phyloP scores from a whole-genome alignment of 768 basidiomycete species.

The Multifurca ochricompacta region DNA sequence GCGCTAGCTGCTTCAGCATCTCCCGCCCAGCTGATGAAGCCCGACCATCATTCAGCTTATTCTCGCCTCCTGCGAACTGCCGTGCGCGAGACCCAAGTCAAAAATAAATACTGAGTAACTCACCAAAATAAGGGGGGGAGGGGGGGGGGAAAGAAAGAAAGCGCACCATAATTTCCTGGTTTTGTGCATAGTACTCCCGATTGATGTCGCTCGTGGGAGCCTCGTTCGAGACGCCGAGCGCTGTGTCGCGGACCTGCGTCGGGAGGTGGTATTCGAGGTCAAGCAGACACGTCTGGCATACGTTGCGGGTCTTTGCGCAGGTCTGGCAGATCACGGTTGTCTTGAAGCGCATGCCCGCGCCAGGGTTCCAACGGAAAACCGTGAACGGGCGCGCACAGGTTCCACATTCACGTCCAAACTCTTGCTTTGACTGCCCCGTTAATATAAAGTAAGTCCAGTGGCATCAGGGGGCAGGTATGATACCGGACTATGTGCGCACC shows the following conservation, averaged over 20 bases:
- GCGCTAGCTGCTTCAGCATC: conserved; percentile 91
- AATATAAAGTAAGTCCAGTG: neutral
- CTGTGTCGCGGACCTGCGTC: conserved; percentile 95
- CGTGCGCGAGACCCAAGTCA: neutral
- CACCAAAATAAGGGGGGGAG: neutral
- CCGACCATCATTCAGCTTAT: conserved; percentile 50
- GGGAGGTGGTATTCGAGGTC: conserved; percentile 96
- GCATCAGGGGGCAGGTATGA: neutral
- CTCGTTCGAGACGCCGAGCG: conserved; percentile 72
- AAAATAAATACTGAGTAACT: neutral
- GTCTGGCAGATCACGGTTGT: conserved; percentile 97
- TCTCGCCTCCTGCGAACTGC: conserved; percentile 66
- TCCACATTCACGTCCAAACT: conserved; percentile 92
- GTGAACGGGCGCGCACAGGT: conserved; percentile 96
- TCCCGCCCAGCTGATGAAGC: conserved; percentile 84
- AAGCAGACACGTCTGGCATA: conserved; percentile 95
- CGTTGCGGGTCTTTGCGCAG: conserved; percentile 91
- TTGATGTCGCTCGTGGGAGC: conserved; percentile 98
- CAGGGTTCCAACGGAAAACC: conserved; percentile 98
- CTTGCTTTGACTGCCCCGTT: conserved; percentile 90
- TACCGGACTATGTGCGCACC: conserved; percentile 41
- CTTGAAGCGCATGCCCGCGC: conserved; percentile 88
- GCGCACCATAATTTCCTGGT: conserved; percentile 75
- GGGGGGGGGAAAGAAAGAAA: neutral
- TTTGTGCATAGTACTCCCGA: conserved; percentile 89